phyloP scores from a whole-genome alignment of 164 flowering plant species.

The Umbellularia californica region DNA sequence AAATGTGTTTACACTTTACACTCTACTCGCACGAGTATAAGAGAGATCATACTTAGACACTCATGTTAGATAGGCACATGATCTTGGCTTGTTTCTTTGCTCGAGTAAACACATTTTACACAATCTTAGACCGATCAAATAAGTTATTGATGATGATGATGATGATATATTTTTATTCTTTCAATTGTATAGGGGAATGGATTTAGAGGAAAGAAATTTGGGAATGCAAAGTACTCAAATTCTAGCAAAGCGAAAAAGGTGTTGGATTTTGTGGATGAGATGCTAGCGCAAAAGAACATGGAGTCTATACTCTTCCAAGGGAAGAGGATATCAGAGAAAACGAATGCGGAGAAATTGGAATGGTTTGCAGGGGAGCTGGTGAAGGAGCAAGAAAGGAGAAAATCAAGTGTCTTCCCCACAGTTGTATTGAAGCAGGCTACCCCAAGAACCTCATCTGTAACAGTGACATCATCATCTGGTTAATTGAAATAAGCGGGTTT shows the following conservation, averaged over 20 bases:
- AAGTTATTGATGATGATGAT: too few relatives aligned
- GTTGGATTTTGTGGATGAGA: conserved; percentile 25
- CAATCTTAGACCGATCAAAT: too few relatives aligned
- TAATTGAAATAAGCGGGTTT: too few relatives aligned
- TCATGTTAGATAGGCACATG: too few relatives aligned
- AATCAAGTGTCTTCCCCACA: conserved; percentile 37
- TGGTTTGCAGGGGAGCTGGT: conserved; percentile 38
- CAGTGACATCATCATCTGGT: conserved; percentile 11
- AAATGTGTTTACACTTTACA: too few relatives aligned
- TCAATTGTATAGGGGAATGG: conserved; percentile 23
- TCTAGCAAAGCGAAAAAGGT: not conserved
- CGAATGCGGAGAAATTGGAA: conserved; percentile 50
- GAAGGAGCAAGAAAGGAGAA: conserved; percentile 60
- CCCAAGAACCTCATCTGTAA: conserved; percentile 48
- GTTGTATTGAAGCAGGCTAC: conserved; percentile 47
- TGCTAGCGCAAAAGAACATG: conserved; percentile 51
- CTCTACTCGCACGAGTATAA: too few relatives aligned
- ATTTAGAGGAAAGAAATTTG: not conserved
- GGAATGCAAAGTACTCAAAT: not conserved
- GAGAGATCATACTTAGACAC: too few relatives aligned
- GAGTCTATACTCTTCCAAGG: conserved; percentile 54
- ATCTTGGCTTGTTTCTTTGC: too few relatives aligned
- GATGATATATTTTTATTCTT: too few relatives aligned
- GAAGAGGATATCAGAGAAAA: conserved; percentile 37
- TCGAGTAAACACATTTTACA: too few relatives aligned